Conservation (phyloP, 306 rosid genomes). For the Cicer arietinum region DNA sequence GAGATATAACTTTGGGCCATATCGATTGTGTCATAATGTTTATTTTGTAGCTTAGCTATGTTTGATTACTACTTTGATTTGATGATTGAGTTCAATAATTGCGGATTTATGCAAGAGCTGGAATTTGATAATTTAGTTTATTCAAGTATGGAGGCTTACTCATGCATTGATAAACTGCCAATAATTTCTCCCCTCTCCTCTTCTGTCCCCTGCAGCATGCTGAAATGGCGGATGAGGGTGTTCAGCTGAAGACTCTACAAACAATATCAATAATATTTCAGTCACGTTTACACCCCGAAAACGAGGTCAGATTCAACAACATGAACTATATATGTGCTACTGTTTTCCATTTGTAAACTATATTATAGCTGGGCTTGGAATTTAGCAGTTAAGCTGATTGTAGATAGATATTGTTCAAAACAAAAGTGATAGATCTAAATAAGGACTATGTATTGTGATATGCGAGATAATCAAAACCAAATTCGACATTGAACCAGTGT, state of each 20-base stretch:
- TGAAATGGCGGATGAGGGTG: constrained; percentile 86
- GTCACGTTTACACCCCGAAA: constrained; percentile 93
- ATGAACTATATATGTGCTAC: constrained; percentile 15
- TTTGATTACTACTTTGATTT: constrained; percentile 32
- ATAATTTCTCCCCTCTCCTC: constrained; percentile 35
- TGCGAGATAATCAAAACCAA: too few relatives aligned
- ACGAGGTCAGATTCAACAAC: constrained; percentile 63
- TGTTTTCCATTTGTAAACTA: constrained; percentile 15
- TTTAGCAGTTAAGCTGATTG: constrained; percentile 33
- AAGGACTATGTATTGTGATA: constrained; percentile 22
- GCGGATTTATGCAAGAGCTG: constrained; percentile 36
- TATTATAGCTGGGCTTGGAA: constrained; percentile 38
- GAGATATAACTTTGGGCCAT: constrained; percentile 29
- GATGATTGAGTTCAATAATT: constrained; percentile 26
- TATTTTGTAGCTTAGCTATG: constrained; percentile 26
- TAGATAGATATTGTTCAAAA: constrained; percentile 15
- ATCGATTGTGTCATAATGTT: constrained; percentile 15
- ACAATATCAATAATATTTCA: constrained; percentile 87
- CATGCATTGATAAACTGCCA: constrained; percentile 37
- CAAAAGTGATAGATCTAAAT: constrained; percentile 34
- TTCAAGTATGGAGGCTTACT: constrained; percentile 21
- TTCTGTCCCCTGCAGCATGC: constrained; percentile 75
- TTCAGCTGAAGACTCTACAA: constrained; percentile 97
- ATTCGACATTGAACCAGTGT: too few relatives aligned
- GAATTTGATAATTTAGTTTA: constrained; percentile 28